Evolutionary conservation across 306 rosid species (phyloP), one percentile per base, ranked within the genome.

Genomic region (Malus fusca): DNA sequence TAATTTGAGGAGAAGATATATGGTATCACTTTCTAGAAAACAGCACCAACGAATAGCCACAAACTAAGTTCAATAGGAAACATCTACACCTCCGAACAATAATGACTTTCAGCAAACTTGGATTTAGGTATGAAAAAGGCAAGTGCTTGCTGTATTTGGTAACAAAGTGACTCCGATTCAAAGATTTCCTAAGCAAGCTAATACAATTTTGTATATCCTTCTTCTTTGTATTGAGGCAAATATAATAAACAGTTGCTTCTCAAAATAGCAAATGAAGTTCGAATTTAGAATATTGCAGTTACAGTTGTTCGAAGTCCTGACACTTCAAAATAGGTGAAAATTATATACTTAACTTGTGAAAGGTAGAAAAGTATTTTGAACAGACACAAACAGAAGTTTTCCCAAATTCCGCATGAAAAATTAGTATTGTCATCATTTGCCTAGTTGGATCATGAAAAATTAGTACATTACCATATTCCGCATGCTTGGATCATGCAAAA

Each of bases 401-500:
- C 11, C 44, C 44, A 42, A 42, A 42, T 42, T 42, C 44, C 44
- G 12, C 44, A 42, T 42, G 44, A 37, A 2, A 33, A 37, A 8
- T 37, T 37, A 37, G 42, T 37, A 37, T 37, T 17, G 26, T 2
- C 60, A 69, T 51, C 33, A 9, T 48, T 31, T 48, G 55, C 44
- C n/a, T 18, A 59, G 14, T n/a, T 71, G 35, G 33, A 37, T 72
- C 8, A 15, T 58, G 73, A 56, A 78, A 37, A 83, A 42, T 28
- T 30, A 68, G 74, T 68, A 79, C 81, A 78, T 73, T 82, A 95
- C 99, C 94, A 74, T 84, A 75, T 72, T 85, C 65, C 97, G 89
- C 90, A 88, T 64, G 82, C 74, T 81, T 73, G 91, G 92, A 75
- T 95, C 97, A 74, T 80, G 87, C 87, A 95, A 82, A 79, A 92